Base-by-base conservation (phyloP, 2,329 filamentous ascomycete species). In the Phymatotrichopsis omnivora region DNA sequence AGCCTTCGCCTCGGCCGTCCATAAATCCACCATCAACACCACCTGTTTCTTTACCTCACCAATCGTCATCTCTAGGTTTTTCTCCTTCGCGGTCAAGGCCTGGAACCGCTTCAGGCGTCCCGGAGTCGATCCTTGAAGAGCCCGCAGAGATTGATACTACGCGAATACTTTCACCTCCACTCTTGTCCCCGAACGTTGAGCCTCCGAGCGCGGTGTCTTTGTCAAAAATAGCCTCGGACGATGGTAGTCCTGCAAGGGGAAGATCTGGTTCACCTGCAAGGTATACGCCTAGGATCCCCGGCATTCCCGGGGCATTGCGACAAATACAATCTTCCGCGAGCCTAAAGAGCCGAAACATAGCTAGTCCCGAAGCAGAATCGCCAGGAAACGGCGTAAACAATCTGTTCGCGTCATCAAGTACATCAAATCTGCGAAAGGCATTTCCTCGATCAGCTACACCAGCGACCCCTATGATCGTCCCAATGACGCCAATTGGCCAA, bases 301-400 rank as follows among this genome's bases (percentile, higher is more conserved):
- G 22, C 65, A 42, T 56, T 29, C 53, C 73, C 3, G 48, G 48
- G 10, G 62, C 60, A 7, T 64, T 81, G 49, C 69, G 74, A 33
- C 84, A 82, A 64, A 82, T 80, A 51, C 77, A 78, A 53, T 83
- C 81, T 0, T 78, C 79, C 0, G 78, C 78, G 1, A 84, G 80
- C 56, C 62, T 84, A 37, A 83, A 81, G 60, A 74, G 76, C 47
- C 77, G 85, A 38, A 86, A 85, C 52, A 68, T 87, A 57, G 86
- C 85, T 10, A 65, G 74, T 41, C 71, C 73, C 5, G 75, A 71
- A 24, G 69, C 69, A 4, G 74, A 77, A 37, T 86, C 84, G 1
- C 79, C 82, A 4, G 74, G 72, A 22, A 93, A 85, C 0, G 84
- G 86, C 0, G 70, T 80, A 49, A 85, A 75, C 60, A 77, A 74